phyloP scores from a whole-genome alignment of 2,329 filamentous ascomycete species.

The Colletotrichum tofieldiae region DNA sequence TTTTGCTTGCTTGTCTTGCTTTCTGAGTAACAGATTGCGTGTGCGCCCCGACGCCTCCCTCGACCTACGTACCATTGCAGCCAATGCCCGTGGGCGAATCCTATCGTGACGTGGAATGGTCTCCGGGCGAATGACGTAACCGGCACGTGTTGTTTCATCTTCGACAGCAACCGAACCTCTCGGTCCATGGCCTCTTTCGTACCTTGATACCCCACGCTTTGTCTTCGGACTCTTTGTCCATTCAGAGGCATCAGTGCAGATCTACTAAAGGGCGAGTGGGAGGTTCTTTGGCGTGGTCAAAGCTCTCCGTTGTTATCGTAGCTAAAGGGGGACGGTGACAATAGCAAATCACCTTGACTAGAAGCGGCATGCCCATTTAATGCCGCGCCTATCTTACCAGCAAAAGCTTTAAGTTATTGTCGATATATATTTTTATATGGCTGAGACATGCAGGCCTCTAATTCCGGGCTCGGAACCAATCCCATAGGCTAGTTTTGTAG shows the following conservation, averaged over 20 bases:
- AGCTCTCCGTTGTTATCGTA: not conserved
- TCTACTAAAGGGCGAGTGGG: not conserved
- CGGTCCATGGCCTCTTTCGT: slow-evolving; percentile 4
- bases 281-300: not conserved
- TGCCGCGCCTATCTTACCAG: not conserved
- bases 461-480: not conserved
- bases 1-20: slow-evolving; percentile 6
- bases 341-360: not conserved
- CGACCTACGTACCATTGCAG: slow-evolving; percentile 9
- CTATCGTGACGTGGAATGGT: slow-evolving; percentile 21
- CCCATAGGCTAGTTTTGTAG: not conserved
- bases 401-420: not conserved
- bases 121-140: slow-evolving; percentile 32
- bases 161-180: slow-evolving; percentile 13
- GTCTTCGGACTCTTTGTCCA: not conserved
- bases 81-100: slow-evolving; percentile 26
- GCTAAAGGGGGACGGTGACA: not conserved
- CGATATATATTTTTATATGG: not conserved
- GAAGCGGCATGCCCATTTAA: not conserved
- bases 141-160: slow-evolving; percentile 38
- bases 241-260: not conserved
- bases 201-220: not conserved
- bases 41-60: slow-evolving; percentile 30
- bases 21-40: slow-evolving; percentile 29
- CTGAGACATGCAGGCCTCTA: slow-evolving; percentile 5